Conservation (phyloP, 2,329 filamentous ascomycete genomes). For the Grosmannia clavigera region DNA sequence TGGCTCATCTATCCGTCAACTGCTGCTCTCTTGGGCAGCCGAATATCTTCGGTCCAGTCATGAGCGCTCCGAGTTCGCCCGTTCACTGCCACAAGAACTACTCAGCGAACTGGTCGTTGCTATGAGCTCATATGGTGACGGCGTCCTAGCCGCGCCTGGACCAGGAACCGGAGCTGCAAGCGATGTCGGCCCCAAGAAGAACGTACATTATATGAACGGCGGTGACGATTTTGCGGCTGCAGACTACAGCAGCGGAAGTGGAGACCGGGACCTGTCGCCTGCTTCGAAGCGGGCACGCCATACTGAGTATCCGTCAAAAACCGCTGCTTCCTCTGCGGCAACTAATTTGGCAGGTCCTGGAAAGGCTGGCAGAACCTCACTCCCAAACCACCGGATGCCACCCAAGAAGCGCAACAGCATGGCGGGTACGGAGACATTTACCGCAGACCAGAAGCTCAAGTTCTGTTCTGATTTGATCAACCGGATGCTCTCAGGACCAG, state of each 20-base stretch:
- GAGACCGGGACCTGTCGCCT: slow-evolving; percentile 16
- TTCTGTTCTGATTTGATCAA: slow-evolving; percentile 46
- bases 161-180: not conserved
- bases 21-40: slow-evolving; percentile 49
- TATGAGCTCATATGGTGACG: slow-evolving; percentile 34
- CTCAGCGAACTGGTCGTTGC: slow-evolving; percentile 49
- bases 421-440: slow-evolving; percentile 19
- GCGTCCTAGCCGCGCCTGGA: slow-evolving; percentile 23
- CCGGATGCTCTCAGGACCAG: slow-evolving; percentile 50
- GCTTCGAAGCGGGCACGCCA: slow-evolving; percentile 28
- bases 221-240: slow-evolving; percentile 25
- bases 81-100: slow-evolving; percentile 48
- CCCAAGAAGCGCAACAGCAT: slow-evolving; percentile 10
- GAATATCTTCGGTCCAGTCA: slow-evolving; percentile 50
- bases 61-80: slow-evolving; percentile 43
- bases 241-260: slow-evolving; percentile 1
- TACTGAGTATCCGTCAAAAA: slow-evolving; percentile 17
- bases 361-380: slow-evolving; percentile 19
- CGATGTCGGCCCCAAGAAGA: slow-evolving; percentile 24
- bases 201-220: slow-evolving; percentile 36
- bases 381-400: slow-evolving; percentile 12
- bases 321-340: not conserved
- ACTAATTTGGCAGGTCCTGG: not conserved
- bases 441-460: slow-evolving; percentile 34
- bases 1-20: slow-evolving; percentile 44